Evolutionary conservation across 2,329 filamentous ascomycete species (phyloP).

Genomic region (Onygenales sp.): DNA sequence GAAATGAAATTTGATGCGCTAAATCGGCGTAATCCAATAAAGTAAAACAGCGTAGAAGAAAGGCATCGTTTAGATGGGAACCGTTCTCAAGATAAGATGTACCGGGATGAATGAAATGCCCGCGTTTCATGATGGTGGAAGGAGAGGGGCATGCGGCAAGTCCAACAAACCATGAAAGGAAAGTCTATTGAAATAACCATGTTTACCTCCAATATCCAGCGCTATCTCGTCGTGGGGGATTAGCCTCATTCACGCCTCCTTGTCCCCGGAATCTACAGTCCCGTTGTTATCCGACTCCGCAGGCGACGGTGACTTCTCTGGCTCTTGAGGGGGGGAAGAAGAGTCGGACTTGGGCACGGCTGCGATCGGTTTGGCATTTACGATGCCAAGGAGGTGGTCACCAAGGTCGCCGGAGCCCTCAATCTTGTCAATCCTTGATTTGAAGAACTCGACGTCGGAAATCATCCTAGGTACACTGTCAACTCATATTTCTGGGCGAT

Average conservation of each 20-base stretch:
- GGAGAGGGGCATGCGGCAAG: too few species aligned
- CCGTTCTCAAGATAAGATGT: too few species aligned
- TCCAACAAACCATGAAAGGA: too few species aligned
- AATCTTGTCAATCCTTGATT: conserved; percentile 61
- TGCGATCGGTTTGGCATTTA: conserved; percentile 28
- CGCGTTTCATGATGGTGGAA: too few species aligned
- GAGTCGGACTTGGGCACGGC: conserved; percentile 5
- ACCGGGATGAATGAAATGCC: too few species aligned
- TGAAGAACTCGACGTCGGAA: conserved; percentile 65
- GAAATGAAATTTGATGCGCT: too few species aligned
- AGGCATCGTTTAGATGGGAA: too few species aligned
- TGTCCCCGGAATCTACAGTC: background rate
- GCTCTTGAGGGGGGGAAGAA: conserved; percentile 1
- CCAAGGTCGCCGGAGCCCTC: conserved; percentile 70
- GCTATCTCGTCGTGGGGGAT: background rate
- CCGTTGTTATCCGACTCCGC: background rate
- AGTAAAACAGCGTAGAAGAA: too few species aligned
- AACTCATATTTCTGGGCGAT: conserved; percentile 12
- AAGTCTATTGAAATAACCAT: too few species aligned
- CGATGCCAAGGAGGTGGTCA: conserved; percentile 51
- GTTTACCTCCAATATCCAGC: too few species aligned
- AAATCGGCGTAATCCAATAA: too few species aligned
- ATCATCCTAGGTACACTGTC: conserved; percentile 50
- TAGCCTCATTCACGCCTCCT: background rate
- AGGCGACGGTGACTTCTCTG: background rate